Base-by-base conservation (phyloP, 441 rosid species). In the Mallotus japonicus region DNA sequence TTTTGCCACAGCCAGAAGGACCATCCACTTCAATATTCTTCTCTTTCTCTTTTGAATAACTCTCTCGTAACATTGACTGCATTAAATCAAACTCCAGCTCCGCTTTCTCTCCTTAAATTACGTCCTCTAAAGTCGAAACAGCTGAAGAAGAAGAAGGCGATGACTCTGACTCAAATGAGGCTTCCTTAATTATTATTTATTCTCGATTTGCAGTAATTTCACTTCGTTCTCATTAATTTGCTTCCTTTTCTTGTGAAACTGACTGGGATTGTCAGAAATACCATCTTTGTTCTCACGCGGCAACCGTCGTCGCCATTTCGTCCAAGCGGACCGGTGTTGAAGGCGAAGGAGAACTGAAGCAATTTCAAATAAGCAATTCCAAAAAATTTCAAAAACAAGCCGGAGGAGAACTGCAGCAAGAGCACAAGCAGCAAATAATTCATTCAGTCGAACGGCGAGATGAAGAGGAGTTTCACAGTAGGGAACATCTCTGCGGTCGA, bases 1-100 rank as follows among this genome's bases (percentile, higher is more conserved):
- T 95, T 88, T 95, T 95, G n/a, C 98, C 98, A 15, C 99, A 95
- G 5, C 98, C 97, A 11, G 97, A 97, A 5, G 98, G 97, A 19
- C 98, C 77, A 75, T 95, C 99, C 61, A 92, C 55, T 73, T 93
- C 98, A 0, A 87, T 76, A 72, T 79, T 87, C 60, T 89, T 83
- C 68, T 88, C 93, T 67, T 76, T 76, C 20, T 47, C 73, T 61
- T 81, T 73, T 42, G 83, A 42, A 46, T 92, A 90, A 55, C 80
- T 70, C 20, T 81, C 81, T 34, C 94, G 80, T 55, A 91, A 66
- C 85, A 81, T 80, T 22, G 85, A 85, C 62, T 86, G 86, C 80
- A 74, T 87, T 74, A 92, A 62, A 82, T 92, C 98, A 66, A 85
- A 82, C 75, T 83, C 75, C 8, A 93, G 93, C 81, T 80, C 88